These are phyloP conservation scores for Starmerella apis DNA, from an alignment of 805 yeast genomes.

Conservation along the genomic window DNA sequence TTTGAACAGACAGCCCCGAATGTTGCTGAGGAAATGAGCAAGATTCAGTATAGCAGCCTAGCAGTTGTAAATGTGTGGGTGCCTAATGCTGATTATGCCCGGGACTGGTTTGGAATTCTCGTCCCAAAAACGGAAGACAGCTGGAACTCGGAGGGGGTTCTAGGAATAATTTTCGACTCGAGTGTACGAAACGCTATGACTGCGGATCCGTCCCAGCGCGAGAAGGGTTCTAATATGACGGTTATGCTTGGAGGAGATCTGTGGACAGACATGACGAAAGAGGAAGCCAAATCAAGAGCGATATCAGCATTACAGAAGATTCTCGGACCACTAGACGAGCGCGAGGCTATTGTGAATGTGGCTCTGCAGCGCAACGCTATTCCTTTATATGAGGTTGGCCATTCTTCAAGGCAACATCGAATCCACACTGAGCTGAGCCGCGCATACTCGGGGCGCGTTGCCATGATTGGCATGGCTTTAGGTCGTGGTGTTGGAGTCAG, in stretches of 20 bases:
- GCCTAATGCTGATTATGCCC: slow-evolving; percentile 33
- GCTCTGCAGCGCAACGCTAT: slow-evolving; percentile 48
- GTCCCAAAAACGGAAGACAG: slow-evolving; percentile 50
- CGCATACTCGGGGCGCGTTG: slow-evolving; percentile 37
- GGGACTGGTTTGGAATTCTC: slow-evolving; percentile 75
- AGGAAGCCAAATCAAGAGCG: slow-evolving; percentile 29
- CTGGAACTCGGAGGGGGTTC: slow-evolving; percentile 44
- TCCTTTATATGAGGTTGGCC: slow-evolving; percentile 73
- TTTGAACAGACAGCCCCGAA: slow-evolving; percentile 12
- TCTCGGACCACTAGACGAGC: slow-evolving; percentile 30
- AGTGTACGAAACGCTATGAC: slow-evolving; percentile 52
- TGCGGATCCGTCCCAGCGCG: slow-evolving; percentile 5
- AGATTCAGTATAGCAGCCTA: slow-evolving; percentile 46
- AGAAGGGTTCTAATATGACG: slow-evolving; percentile 58
- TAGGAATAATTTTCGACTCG: slow-evolving; percentile 88
- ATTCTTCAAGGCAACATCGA: slow-evolving; percentile 36
- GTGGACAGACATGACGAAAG: slow-evolving; percentile 31
- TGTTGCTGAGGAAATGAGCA: slow-evolving; percentile 11
- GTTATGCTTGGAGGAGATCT: slow-evolving; percentile 85
- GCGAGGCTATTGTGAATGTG: slow-evolving; percentile 29
- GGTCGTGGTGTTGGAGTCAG: slow-evolving; percentile 83
- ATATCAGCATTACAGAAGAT: slow-evolving; percentile 35
- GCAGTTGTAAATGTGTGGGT: slow-evolving; percentile 61
- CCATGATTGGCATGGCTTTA: slow-evolving; percentile 69
- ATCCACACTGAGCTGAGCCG: slow-evolving; percentile 32